phyloP scores from a whole-genome alignment of 768 basidiomycete genomes.

The Serendipita sp. region DNA sequence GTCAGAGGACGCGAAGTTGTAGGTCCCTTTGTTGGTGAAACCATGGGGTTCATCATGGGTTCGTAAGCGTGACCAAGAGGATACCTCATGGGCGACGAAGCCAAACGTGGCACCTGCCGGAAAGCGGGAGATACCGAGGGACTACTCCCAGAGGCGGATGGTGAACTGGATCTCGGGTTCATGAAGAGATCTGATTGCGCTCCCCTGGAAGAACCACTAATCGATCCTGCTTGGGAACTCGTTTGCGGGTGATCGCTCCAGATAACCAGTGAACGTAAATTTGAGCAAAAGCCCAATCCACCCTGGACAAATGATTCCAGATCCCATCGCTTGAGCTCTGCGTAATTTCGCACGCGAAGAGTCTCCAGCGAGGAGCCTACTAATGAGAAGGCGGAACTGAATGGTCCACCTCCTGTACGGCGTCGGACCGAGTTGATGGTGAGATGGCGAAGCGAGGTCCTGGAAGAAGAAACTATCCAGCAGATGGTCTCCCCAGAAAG shows the following conservation, averaged over 20 bases:
- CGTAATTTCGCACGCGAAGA: neutral
- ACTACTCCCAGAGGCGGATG: neutral
- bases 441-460: neutral
- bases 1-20: no score
- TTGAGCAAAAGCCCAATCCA: neutral
- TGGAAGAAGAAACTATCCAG: neutral
- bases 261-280: neutral
- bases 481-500: neutral
- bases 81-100: neutral
- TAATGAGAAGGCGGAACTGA: neutral
- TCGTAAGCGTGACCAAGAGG: neutral
- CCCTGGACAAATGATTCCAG: neutral
- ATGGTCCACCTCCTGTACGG: neutral
- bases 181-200: neutral
- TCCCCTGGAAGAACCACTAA: no score
- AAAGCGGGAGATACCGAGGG: neutral
- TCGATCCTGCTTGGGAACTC: neutral
- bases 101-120: no score
- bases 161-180: neutral
- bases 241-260: neutral
- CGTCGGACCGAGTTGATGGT: conserved; percentile 3
- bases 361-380: neutral
- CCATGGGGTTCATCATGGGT: neutral
- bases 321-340: neutral
- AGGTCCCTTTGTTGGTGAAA: neutral